These are phyloP conservation scores for Diversispora epigaea DNA, from an alignment of 192 early-diverging fungal species.

Conservation along the genomic window DNA sequence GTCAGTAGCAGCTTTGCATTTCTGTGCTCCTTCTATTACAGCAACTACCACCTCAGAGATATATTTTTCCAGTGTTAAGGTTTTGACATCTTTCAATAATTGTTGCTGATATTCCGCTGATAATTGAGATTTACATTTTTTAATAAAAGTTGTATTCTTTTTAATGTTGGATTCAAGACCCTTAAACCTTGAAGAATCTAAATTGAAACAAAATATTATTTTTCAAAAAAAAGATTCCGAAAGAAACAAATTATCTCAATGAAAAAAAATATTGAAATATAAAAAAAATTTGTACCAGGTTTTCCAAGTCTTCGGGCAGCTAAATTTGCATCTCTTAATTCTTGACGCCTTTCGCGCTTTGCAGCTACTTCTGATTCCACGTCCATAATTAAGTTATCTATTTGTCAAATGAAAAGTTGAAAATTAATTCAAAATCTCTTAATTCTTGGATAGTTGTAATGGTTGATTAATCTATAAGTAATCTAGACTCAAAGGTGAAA, in stretches of 20 bases:
- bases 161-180: conserved; percentile 95
- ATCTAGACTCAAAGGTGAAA: no score
- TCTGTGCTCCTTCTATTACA: conserved; percentile 70
- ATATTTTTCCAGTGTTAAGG: conserved; percentile 96
- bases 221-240: no score
- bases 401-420: no score
- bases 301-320: conserved; percentile 18
- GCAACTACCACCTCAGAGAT: conserved; percentile 88
- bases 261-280: background rate
- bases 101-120: conserved; percentile 64
- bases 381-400: background rate
- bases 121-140: conserved; percentile 79
- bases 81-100: conserved; percentile 75
- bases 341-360: conserved; percentile 25
- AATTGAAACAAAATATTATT: background rate
- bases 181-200: conserved; percentile 47
- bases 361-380: background rate
- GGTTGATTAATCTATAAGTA: no score
- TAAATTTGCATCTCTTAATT: conserved; percentile 19
- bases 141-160: conserved; percentile 95
- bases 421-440: no score
- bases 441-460: no score
- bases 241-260: background rate
- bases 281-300: conserved; percentile 12
- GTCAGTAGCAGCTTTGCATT: conserved; percentile 71